Evolutionary conservation across 2,329 filamentous ascomycete species (phyloP).

Genomic region (Verticillium nonalfalfae): DNA sequence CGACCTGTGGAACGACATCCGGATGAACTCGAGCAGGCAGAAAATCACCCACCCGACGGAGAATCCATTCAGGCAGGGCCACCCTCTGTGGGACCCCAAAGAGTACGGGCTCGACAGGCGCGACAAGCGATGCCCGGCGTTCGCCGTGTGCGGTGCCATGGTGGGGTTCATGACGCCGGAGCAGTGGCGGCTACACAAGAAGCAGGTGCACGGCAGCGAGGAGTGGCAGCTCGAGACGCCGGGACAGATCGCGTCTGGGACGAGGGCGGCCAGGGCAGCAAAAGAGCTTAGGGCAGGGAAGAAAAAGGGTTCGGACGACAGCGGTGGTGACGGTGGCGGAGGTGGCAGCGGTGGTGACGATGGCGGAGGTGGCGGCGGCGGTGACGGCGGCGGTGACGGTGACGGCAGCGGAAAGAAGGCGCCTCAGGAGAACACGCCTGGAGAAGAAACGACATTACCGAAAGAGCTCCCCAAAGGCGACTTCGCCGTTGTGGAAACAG

Average conservation of each 20-base stretch:
- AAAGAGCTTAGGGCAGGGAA: background rate
- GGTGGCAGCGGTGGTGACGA: no score
- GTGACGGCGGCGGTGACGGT: no score
- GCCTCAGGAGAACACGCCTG: background rate
- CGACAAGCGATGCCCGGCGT: constrained; percentile 11
- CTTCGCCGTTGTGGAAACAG: constrained; percentile 18
- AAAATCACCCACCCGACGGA: background rate
- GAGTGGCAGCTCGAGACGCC: background rate
- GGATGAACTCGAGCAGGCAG: background rate
- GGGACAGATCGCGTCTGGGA: background rate
- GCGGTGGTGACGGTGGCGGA: no score
- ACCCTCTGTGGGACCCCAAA: constrained; percentile 8
- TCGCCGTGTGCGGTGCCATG: constrained; percentile 11
- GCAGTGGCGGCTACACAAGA: constrained; percentile 10
- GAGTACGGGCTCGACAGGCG: constrained; percentile 8
- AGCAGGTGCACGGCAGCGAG: constrained; percentile 5
- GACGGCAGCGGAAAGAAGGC: background rate
- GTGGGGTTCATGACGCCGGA: constrained; percentile 11
- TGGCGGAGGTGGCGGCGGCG: no score
- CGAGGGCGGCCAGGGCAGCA: background rate
- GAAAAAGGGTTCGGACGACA: background rate
- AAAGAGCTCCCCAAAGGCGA: background rate
- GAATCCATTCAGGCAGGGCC: constrained; percentile 7
- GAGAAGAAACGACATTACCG: background rate
- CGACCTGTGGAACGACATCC: constrained; percentile 6